phyloP scores from a whole-genome alignment of 2,329 filamentous ascomycete genomes.

The Arthroderma sp. region DNA sequence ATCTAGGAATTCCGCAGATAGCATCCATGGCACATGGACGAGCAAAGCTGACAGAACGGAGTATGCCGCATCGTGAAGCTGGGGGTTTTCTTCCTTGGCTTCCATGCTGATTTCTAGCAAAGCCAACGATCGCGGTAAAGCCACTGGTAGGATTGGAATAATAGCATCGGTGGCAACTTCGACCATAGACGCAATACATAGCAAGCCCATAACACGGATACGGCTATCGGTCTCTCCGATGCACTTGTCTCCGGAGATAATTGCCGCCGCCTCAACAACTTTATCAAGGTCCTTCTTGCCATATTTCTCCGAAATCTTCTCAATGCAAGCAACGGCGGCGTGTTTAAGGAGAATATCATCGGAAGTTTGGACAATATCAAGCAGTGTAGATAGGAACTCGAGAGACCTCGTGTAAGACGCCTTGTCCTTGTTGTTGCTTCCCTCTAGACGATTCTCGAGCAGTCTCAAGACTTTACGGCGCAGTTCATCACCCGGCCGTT shows the following conservation, averaged over 20 bases:
- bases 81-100: slow-evolving; percentile 40
- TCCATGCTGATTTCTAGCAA: slow-evolving; percentile 55
- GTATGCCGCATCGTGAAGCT: slow-evolving; percentile 70
- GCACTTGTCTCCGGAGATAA: slow-evolving; percentile 62
- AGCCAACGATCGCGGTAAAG: slow-evolving; percentile 57
- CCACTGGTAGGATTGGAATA: slow-evolving; percentile 65
- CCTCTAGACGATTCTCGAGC: slow-evolving; percentile 64
- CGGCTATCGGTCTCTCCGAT: slow-evolving; percentile 60
- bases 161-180: slow-evolving; percentile 79
- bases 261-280: slow-evolving; percentile 60
- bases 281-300: slow-evolving; percentile 77
- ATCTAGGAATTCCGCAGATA: slow-evolving; percentile 62
- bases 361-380: slow-evolving; percentile 60
- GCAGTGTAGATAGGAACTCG: slow-evolving; percentile 66
- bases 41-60: slow-evolving; percentile 66
- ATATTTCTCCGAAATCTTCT: slow-evolving; percentile 88
- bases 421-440: slow-evolving; percentile 55
- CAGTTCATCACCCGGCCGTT: slow-evolving; percentile 59
- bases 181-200: slow-evolving; percentile 79
- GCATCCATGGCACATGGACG: slow-evolving; percentile 77
- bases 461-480: slow-evolving; percentile 69
- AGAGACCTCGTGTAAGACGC: slow-evolving; percentile 58
- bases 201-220: slow-evolving; percentile 67
- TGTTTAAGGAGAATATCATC: slow-evolving; percentile 64
- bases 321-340: slow-evolving; percentile 76